Conservation (phyloP, 2,329 filamentous ascomycete species). For the Penicillium corylophilum region DNA sequence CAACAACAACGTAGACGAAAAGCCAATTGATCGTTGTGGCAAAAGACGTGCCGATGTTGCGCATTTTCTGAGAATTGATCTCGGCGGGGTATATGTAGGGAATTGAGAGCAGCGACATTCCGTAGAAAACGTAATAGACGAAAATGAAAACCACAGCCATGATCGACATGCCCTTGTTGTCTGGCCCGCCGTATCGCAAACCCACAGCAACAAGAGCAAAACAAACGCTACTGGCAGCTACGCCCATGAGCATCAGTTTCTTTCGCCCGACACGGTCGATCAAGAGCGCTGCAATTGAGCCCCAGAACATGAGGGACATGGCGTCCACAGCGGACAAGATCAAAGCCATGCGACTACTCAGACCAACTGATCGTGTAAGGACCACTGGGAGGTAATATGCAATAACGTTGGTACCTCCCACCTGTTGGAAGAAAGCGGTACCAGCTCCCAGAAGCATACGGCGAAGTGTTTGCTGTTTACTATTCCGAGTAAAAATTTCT, state of each 20-base stretch:
- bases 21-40: slow-evolving; percentile 14
- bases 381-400: slow-evolving; percentile 22
- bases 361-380: slow-evolving; percentile 13
- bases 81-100: slow-evolving; percentile 19
- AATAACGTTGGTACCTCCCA: slow-evolving; percentile 24
- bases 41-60: slow-evolving; percentile 15
- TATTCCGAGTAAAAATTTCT: slow-evolving; percentile 7
- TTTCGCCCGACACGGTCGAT: slow-evolving; percentile 47
- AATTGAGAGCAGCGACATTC: slow-evolving; percentile 18
- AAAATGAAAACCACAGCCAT: slow-evolving; percentile 46
- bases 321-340: slow-evolving; percentile 18
- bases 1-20: slow-evolving; percentile 17
- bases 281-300: slow-evolving; percentile 41
- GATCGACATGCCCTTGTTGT: slow-evolving; percentile 40
- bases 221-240: slow-evolving; percentile 46
- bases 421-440: slow-evolving; percentile 29
- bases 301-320: slow-evolving; percentile 14
- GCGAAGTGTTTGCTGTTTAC: slow-evolving; percentile 29
- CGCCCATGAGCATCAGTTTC: slow-evolving; percentile 47
- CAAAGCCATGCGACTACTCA: slow-evolving; percentile 12
- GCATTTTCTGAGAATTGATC: slow-evolving; percentile 20
- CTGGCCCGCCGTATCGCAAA: slow-evolving; percentile 39
- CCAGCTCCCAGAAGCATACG: slow-evolving; percentile 45
- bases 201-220: slow-evolving; percentile 47
- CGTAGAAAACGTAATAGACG: slow-evolving; percentile 16